Conservation (phyloP, 345 rosid species). For the Citrus cavaleriei region DNA sequence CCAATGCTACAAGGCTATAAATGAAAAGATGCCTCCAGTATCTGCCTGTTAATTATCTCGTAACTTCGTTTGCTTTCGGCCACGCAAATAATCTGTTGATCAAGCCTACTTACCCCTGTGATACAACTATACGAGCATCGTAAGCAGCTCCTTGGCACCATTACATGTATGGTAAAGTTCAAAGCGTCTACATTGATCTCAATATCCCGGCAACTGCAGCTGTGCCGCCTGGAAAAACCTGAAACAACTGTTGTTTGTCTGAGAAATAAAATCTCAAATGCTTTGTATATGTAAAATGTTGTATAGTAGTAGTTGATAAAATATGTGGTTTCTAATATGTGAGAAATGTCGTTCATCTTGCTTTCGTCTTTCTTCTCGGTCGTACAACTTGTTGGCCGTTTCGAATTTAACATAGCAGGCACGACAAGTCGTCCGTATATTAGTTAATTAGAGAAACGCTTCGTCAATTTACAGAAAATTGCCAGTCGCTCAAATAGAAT, state of each 20-base stretch:
- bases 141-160: conserved; percentile 1
- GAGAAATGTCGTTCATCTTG: neutral
- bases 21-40: conserved; percentile 15
- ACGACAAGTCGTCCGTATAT: too few species aligned
- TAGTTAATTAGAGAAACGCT: too few species aligned
- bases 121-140: neutral
- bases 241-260: neutral
- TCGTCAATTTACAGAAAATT: too few species aligned
- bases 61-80: neutral
- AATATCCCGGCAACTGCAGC: neutral
- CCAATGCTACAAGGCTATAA: conserved; percentile 48
- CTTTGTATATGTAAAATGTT: neutral
- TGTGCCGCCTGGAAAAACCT: neutral
- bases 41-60: conserved; percentile 15
- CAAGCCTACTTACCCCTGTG: neutral
- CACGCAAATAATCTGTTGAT: neutral
- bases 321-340: neutral
- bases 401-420: too few species aligned
- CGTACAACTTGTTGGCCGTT: too few species aligned
- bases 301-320: neutral
- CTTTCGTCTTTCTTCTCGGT: too few species aligned
- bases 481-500: too few species aligned
- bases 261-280: neutral
- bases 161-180: neutral
- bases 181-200: neutral